Percentiles rank a stretch among this genome's conserved stretches.
Conservation (phyloP, 768 basidiomycete species). For the Candolleomyces eurysporus region DNA sequence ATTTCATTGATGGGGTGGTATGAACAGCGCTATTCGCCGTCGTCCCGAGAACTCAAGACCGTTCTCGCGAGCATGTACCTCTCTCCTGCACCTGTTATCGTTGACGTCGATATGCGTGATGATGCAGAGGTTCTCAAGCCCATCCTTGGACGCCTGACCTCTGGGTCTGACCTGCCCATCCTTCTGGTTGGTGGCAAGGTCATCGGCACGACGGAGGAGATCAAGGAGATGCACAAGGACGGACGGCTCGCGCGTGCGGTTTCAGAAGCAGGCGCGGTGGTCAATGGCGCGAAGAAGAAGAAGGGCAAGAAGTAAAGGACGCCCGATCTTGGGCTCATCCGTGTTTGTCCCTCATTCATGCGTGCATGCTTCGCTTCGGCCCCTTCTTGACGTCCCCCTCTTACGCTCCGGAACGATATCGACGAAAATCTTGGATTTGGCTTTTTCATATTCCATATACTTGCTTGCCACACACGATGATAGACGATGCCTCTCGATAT, state of each 20-base stretch:
- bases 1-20: conserved; percentile 2
- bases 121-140: conserved; percentile 64
- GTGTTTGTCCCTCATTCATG: conserved; percentile 4
- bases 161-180: conserved; percentile 53
- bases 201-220: conserved; percentile 50
- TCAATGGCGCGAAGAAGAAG: conserved; percentile 52
- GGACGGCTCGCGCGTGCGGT: conserved; percentile 54
- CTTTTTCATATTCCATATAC: too few relatives aligned
- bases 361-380: not conserved
- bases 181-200: conserved; percentile 66
- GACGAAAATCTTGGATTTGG: too few relatives aligned
- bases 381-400: too few relatives aligned
- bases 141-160: conserved; percentile 61
- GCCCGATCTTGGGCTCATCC: conserved; percentile 1
- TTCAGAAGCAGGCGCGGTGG: conserved; percentile 54
- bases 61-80: conserved; percentile 57
- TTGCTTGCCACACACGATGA: too few relatives aligned
- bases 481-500: too few relatives aligned
- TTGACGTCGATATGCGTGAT: conserved; percentile 72
- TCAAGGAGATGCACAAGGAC: conserved; percentile 46
- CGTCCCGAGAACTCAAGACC: conserved; percentile 64
- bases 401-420: too few relatives aligned
- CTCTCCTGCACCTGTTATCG: conserved; percentile 58
- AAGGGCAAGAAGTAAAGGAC: conserved; percentile 41
- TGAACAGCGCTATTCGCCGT: conserved; percentile 57